phyloP scores from a whole-genome alignment of 257 asterid species.

The Petunia secreta region DNA sequence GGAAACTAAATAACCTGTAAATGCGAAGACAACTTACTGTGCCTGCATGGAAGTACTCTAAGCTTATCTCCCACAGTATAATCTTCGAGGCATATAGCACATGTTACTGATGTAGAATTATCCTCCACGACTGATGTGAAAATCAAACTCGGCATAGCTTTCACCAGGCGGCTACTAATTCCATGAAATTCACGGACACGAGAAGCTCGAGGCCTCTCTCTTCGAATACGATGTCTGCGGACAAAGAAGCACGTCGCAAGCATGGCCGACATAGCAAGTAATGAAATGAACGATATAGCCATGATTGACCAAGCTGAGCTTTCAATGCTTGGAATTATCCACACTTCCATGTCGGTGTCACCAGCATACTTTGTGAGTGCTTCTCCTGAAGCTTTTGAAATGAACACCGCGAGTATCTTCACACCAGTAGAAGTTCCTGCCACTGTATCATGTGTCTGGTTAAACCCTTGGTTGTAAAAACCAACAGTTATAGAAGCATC shows the following conservation, averaged over 20 bases:
- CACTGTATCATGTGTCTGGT: conserved; percentile 52
- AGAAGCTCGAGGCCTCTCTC: conserved; percentile 51
- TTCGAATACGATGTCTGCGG: conserved; percentile 67
- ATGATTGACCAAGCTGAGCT: conserved; percentile 77
- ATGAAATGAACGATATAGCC: conserved; percentile 70
- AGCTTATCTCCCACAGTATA: conserved; percentile 77
- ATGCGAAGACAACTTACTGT: conserved; percentile 62
- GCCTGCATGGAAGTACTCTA: conserved; percentile 79
- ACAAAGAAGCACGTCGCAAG: conserved; percentile 82
- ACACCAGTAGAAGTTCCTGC: conserved; percentile 69
- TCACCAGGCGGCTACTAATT: conserved; percentile 80
- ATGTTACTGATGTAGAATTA: conserved; percentile 74
- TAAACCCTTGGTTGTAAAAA: conserved; percentile 16
- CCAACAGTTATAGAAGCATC: conserved; percentile 4
- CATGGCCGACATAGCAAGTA: conserved; percentile 76
- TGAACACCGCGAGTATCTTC: conserved; percentile 70
- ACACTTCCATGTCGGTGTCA: conserved; percentile 45
- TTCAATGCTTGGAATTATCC: conserved; percentile 67
- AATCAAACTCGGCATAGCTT: conserved; percentile 80
- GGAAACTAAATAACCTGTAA: neutral
- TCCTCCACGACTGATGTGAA: conserved; percentile 79
- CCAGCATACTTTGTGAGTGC: conserved; percentile 55
- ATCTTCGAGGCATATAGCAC: conserved; percentile 95
- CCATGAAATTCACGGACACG: conserved; percentile 66
- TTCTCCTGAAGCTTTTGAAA: conserved; percentile 64